Percentiles rank a stretch among this genome's conserved stretches.
These are phyloP conservation scores for Aspergillus cejpii DNA, from an alignment of 2,329 filamentous ascomycete genomes.

Conservation along the genomic window DNA sequence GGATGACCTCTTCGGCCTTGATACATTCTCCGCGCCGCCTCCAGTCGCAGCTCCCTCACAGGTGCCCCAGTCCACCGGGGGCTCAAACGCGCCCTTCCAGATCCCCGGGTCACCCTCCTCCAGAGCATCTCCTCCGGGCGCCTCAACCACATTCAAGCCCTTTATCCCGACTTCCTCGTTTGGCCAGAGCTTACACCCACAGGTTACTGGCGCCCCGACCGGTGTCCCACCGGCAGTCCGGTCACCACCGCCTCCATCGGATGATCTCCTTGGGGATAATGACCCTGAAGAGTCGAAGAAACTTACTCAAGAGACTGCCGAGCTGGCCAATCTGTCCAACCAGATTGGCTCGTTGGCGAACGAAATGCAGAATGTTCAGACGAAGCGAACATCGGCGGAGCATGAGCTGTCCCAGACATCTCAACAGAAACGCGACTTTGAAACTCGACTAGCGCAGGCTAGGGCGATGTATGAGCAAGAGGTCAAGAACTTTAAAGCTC, in stretches of 20 bases:
- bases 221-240: conserved; percentile 26
- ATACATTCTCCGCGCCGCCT: conserved; percentile 56
- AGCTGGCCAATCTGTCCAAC: conserved; percentile 92
- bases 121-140: conserved; percentile 31
- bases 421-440: conserved; percentile 87
- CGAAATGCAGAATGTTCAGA: conserved; percentile 90
- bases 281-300: conserved; percentile 85
- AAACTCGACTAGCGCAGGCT: conserved; percentile 78
- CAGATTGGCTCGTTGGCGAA: conserved; percentile 85
- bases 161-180: conserved; percentile 91
- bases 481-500: conserved; percentile 71
- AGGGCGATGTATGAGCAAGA: conserved; percentile 89
- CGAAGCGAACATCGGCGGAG: conserved; percentile 70
- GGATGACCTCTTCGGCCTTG: conserved; percentile 89
- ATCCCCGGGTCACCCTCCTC: conserved; percentile 46
- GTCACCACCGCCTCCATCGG: conserved; percentile 52
- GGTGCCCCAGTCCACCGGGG: conserved; percentile 63
- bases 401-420: conserved; percentile 74
- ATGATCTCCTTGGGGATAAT: conserved; percentile 85
- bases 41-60: conserved; percentile 54
- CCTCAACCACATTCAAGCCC: conserved; percentile 65
- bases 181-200: conserved; percentile 70
- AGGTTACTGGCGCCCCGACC: conserved; percentile 61
- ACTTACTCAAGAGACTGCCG: conserved; percentile 79
- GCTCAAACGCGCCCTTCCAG: conserved; percentile 56